Conservation (phyloP, 176 grass and related monocot species). For the Zea luxurians region DNA sequence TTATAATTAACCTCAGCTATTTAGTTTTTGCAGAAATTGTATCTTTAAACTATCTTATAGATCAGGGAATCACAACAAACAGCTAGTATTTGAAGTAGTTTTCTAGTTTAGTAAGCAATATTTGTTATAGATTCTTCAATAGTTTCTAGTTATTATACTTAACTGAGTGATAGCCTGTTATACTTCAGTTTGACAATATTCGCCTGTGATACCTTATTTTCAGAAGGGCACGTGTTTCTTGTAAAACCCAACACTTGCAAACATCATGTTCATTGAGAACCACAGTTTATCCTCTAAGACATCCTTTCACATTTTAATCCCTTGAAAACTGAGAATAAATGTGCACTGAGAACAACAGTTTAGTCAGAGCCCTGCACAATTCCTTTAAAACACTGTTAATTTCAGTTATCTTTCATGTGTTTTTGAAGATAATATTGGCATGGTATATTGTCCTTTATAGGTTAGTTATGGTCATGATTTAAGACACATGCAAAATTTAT, state of each 20-base stretch:
- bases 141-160: constrained; percentile 5
- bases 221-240: constrained; percentile 8
- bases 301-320: background rate
- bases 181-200: background rate
- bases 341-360: background rate
- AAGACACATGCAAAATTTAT: constrained; percentile 8
- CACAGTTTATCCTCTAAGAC: constrained; percentile 19
- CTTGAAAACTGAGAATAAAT: background rate
- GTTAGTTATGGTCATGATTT: background rate
- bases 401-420: background rate
- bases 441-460: constrained; percentile 3
- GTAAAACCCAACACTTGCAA: background rate
- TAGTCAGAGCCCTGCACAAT: background rate
- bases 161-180: background rate
- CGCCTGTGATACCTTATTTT: background rate
- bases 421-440: background rate
- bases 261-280: constrained; percentile 13
- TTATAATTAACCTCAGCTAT: background rate
- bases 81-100: background rate
- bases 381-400: background rate
- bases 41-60: background rate
- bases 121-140: background rate
- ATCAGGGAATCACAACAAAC: background rate
- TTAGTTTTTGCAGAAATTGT: constrained; percentile 11
- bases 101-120: constrained; percentile 26